A percentile compares a stretch with the other conserved stretches of the same genome.
phyloP scores from a whole-genome alignment of 768 basidiomycete genomes.

The Sporobolomyces pararoseus region DNA sequence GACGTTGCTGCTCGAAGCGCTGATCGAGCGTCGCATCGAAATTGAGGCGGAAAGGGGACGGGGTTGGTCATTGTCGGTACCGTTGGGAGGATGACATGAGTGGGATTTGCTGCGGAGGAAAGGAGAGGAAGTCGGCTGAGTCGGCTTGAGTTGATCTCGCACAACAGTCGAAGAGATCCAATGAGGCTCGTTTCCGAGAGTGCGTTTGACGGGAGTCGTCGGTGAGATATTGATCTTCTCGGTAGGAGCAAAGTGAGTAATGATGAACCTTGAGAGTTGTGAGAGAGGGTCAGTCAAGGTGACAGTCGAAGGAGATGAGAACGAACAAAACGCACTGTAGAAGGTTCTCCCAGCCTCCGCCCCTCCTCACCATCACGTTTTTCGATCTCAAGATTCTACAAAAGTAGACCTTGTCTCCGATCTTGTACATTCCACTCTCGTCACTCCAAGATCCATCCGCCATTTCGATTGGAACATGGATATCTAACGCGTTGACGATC shows the following conservation, averaged over 20 bases:
- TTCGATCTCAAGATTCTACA: conserved; percentile 74
- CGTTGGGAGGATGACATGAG: conserved; percentile 20
- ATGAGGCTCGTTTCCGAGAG: conserved; percentile 12
- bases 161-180: conserved; percentile 6
- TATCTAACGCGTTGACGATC: conserved; percentile 76
- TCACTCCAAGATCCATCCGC: conserved; percentile 76
- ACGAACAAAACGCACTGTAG: conserved; percentile 60
- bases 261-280: conserved; percentile 63
- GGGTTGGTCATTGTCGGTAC: not conserved
- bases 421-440: conserved; percentile 55
- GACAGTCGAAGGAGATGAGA: not conserved
- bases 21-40: conserved; percentile 14
- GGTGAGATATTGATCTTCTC: conserved; percentile 34
- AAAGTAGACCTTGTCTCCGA: conserved; percentile 34
- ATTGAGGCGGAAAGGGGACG: conserved; percentile 1
- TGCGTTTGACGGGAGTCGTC: conserved; percentile 12
- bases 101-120: not conserved
- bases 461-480: conserved; percentile 47
- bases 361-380: conserved; percentile 93
- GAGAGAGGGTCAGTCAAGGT: conserved; percentile 3
- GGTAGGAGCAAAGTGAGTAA: conserved; percentile 27
- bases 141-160: conserved; percentile 3
- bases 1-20: not conserved
- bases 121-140: not conserved
- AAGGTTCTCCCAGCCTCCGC: conserved; percentile 88